Conservation (phyloP, 345 rosid genomes). For the Citrus australasica region DNA sequence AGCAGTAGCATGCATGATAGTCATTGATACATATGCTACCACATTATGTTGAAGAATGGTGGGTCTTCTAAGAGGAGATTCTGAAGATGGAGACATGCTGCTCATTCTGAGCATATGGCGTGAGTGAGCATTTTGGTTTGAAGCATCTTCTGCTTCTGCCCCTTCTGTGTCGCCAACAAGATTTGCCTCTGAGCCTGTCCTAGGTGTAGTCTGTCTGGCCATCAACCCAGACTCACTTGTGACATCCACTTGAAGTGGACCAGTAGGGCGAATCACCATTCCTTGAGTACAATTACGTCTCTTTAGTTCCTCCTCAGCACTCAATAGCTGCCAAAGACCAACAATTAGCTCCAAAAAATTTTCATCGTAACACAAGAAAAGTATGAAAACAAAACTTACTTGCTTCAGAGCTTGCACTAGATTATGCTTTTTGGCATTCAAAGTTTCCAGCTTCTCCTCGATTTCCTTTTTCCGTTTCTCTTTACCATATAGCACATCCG, state of each 20-base stretch:
- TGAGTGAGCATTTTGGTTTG: constrained; percentile 46
- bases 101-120: constrained; percentile 65
- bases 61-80: constrained; percentile 75
- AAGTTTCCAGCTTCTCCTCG: constrained; percentile 63
- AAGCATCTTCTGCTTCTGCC: constrained; percentile 65
- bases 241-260: constrained; percentile 69
- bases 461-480: constrained; percentile 62
- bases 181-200: constrained; percentile 59
- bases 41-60: constrained; percentile 49
- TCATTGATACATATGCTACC: constrained; percentile 30
- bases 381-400: constrained; percentile 30
- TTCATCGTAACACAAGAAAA: neutral
- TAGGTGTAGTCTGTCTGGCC: constrained; percentile 48
- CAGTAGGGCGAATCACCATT: constrained; percentile 45
- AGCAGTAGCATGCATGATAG: neutral
- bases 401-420: constrained; percentile 88
- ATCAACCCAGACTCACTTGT: constrained; percentile 62
- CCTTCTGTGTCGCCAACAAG: constrained; percentile 64
- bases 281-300: constrained; percentile 51
- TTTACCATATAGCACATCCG: constrained; percentile 30
- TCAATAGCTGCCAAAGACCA: constrained; percentile 53
- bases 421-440: constrained; percentile 84
- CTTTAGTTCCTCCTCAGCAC: constrained; percentile 87
- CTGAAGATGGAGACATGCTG: constrained; percentile 82
- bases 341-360: neutral